phyloP scores from a whole-genome alignment of 2,329 filamentous ascomycete species.

The Exophiala phaeomuriformis region DNA sequence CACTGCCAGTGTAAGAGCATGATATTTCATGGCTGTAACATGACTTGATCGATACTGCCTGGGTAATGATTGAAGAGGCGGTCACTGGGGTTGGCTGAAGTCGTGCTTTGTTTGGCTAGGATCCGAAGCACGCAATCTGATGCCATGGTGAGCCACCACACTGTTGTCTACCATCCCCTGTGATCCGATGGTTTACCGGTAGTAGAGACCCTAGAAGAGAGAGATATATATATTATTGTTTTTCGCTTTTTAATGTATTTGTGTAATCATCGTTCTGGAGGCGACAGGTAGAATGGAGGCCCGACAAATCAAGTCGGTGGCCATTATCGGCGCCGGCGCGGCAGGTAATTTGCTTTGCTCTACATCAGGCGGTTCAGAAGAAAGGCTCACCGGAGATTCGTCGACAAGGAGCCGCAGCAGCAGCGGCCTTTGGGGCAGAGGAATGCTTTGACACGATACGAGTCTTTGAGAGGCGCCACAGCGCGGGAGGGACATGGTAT shows the following conservation, averaged over 20 bases:
- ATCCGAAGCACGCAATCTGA: not conserved
- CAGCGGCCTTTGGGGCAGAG: slow-evolving; percentile 33
- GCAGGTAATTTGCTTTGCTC: not conserved
- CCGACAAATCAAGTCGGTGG: slow-evolving; percentile 4
- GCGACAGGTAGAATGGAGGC: not conserved
- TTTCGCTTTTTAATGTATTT: too few species aligned
- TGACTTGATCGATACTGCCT: too few species aligned
- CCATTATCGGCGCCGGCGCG: slow-evolving; percentile 6
- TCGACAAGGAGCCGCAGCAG: slow-evolving; percentile 30
- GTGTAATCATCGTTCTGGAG: not conserved
- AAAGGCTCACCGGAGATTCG: not conserved
- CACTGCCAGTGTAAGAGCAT: too few species aligned
- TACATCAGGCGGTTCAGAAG: not conserved
- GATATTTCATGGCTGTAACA: too few species aligned
- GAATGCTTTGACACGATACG: slow-evolving; percentile 31
- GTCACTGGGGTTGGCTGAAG: not conserved
- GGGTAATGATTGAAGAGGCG: not conserved
- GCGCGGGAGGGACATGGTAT: slow-evolving; percentile 34
- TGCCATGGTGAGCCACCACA: too few species aligned
- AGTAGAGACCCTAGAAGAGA: not conserved
- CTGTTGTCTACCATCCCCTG: not conserved
- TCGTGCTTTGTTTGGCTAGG: not conserved
- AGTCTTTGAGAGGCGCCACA: slow-evolving; percentile 33
- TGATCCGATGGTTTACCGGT: not conserved
- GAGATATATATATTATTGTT: too few species aligned